phyloP scores from a whole-genome alignment of 148 eudicot genomes.

The Camellia sinensis region DNA sequence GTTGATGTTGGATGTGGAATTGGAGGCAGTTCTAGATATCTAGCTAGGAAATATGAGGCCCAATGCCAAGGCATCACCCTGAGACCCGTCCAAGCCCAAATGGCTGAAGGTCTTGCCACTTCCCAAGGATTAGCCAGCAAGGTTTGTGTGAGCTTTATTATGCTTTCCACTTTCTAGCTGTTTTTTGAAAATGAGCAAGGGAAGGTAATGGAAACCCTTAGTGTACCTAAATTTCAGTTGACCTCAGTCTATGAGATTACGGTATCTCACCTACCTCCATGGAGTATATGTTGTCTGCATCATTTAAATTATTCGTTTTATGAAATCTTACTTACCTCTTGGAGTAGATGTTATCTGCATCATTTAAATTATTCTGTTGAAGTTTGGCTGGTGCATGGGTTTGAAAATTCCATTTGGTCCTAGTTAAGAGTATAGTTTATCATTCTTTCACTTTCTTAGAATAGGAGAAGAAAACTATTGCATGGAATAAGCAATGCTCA shows the following conservation, averaged over 20 bases:
- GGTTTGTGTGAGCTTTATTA: slow-evolving; percentile 31
- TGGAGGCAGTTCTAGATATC: slow-evolving; percentile 86
- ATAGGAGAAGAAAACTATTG: too few species aligned
- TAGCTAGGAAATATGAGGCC: slow-evolving; percentile 68
- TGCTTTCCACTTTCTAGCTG: slow-evolving; percentile 5
- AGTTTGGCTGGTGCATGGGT: neutral
- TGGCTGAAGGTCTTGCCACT: slow-evolving; percentile 83
- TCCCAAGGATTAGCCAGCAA: slow-evolving; percentile 73
- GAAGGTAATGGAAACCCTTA: neutral
- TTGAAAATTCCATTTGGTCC: neutral
- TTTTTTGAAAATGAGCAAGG: neutral
- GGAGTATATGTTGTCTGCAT: neutral
- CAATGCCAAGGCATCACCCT: slow-evolving; percentile 66
- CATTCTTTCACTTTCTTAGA: too few species aligned
- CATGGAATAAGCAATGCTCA: neutral
- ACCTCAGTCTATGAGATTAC: neutral
- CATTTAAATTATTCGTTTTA: too few species aligned
- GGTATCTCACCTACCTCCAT: neutral
- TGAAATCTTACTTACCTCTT: too few species aligned
- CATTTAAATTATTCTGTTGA: neutral
- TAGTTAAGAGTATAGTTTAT: neutral
- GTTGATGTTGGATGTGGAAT: slow-evolving; percentile 96
- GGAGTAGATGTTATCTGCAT: neutral
- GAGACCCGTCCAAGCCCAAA: slow-evolving; percentile 79
- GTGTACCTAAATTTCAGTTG: neutral